phyloP scores from a whole-genome alignment of 495 filamentous ascomycete species.

The Penicillium chermesinum region DNA sequence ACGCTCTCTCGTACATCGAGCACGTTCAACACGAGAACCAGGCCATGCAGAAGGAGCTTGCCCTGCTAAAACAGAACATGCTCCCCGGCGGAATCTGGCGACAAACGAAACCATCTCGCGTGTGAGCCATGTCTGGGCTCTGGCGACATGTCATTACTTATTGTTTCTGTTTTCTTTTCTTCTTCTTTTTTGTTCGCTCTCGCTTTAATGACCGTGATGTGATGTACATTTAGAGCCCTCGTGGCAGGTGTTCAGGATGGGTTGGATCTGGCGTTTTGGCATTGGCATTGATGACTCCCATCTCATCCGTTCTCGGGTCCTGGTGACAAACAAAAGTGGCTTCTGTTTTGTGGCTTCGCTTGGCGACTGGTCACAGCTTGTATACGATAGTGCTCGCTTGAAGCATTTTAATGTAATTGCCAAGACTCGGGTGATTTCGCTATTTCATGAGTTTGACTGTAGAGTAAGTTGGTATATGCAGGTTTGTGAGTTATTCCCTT shows the following conservation, averaged over 20 bases:
- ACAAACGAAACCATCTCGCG: constrained; percentile 12
- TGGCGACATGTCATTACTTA: background rate
- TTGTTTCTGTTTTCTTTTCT: background rate
- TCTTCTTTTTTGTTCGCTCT: background rate
- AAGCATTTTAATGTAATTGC: constrained; percentile 28
- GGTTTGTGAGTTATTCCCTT: too few species aligned
- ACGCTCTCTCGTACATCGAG: constrained; percentile 67
- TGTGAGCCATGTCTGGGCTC: background rate
- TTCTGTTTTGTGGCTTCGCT: constrained; percentile 15
- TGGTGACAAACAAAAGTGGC: constrained; percentile 27
- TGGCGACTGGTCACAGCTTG: background rate
- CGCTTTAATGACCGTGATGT: constrained; percentile 17
- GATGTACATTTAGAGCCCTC: constrained; percentile 17
- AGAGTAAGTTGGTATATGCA: too few species aligned
- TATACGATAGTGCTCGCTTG: constrained; percentile 18
- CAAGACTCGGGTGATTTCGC: constrained; percentile 21
- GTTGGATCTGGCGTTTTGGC: constrained; percentile 1
- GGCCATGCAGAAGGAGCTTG: constrained; percentile 35
- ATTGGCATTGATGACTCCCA: constrained; percentile 11
- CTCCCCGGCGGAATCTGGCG: constrained; percentile 32
- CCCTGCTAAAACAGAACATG: constrained; percentile 31
- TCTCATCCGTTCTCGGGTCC: constrained; percentile 20
- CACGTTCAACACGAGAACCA: constrained; percentile 42
- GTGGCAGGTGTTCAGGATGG: background rate
- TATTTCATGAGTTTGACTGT: too few species aligned